Evolutionary conservation across 163 green algal genomes (phyloP).

Genomic region (Prototheca cutis): DNA sequence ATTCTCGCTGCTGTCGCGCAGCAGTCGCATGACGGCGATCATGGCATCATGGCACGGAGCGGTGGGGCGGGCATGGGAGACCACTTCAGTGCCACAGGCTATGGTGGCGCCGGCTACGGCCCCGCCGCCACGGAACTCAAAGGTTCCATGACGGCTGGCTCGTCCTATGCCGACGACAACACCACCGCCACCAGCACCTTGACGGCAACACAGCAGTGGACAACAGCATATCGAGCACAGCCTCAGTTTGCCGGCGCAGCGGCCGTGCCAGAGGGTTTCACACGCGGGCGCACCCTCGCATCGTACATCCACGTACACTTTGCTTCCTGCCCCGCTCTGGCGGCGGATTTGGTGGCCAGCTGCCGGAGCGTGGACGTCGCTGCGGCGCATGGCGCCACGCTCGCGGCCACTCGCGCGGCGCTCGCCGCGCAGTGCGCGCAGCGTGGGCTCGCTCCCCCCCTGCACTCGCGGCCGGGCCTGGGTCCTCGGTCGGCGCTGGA

Average conservation of each 20-base stretch:
- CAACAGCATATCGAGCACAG: too few relatives aligned
- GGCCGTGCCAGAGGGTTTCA: slow-evolving; percentile 62
- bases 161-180: too few relatives aligned
- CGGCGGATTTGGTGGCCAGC: slow-evolving; percentile 37
- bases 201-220: too few relatives aligned
- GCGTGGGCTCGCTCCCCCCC: slow-evolving; percentile 1
- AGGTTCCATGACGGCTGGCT: too few relatives aligned
- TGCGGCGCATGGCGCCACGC: slow-evolving; percentile 3
- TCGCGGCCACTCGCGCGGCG: slow-evolving; percentile 6
- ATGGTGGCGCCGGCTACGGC: too few relatives aligned
- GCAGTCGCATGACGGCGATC: too few relatives aligned
- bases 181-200: too few relatives aligned
- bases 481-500: too few relatives aligned
- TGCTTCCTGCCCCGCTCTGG: slow-evolving; percentile 45
- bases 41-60: background rate
- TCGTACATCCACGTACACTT: slow-evolving; percentile 82
- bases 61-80: background rate
- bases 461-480: background rate
- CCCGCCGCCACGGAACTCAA: too few relatives aligned
- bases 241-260: slow-evolving; percentile 16
- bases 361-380: slow-evolving; percentile 40
- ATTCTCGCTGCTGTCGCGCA: background rate
- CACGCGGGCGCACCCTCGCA: slow-evolving; percentile 48
- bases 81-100: too few relatives aligned
- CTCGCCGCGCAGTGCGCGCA: slow-evolving; percentile 6